Evolutionary conservation across 305 asterid genomes (phyloP).

Genomic region (Fraxinus angustifolia): DNA sequence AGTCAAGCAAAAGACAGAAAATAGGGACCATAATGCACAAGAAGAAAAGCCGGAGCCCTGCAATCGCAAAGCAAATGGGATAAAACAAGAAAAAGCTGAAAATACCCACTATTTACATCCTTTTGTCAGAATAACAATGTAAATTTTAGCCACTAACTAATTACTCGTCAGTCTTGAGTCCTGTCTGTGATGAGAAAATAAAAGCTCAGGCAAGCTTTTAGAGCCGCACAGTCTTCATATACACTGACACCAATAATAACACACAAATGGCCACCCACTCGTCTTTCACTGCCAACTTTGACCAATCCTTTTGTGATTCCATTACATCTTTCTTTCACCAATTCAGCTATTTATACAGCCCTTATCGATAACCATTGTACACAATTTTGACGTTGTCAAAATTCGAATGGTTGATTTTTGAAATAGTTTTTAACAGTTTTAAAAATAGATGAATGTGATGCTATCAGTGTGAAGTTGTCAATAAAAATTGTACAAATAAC

Average conservation of each 20-base stretch:
- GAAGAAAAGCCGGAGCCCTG: too few relatives aligned
- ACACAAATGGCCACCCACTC: conserved; percentile 22
- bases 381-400: too few relatives aligned
- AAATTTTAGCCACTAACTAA: neutral
- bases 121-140: conserved; percentile 8
- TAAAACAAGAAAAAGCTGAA: conserved; percentile 25
- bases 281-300: conserved; percentile 43
- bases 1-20: too few relatives aligned
- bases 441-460: too few relatives aligned
- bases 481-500: too few relatives aligned
- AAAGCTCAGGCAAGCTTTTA: neutral
- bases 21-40: too few relatives aligned
- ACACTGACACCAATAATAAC: conserved; percentile 61
- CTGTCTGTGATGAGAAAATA: conserved; percentile 1
- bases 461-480: too few relatives aligned
- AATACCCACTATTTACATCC: conserved; percentile 22
- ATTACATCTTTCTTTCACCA: neutral
- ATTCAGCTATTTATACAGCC: too few relatives aligned
- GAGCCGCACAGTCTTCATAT: neutral
- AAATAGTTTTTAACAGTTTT: too few relatives aligned
- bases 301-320: conserved; percentile 28
- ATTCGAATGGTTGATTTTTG: too few relatives aligned
- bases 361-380: too few relatives aligned
- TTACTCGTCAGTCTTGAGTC: conserved; percentile 25
- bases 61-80: conserved; percentile 21